These are phyloP conservation scores for Starmerella gropengiesseri DNA, from an alignment of 805 yeast species.

Conservation along the genomic window DNA sequence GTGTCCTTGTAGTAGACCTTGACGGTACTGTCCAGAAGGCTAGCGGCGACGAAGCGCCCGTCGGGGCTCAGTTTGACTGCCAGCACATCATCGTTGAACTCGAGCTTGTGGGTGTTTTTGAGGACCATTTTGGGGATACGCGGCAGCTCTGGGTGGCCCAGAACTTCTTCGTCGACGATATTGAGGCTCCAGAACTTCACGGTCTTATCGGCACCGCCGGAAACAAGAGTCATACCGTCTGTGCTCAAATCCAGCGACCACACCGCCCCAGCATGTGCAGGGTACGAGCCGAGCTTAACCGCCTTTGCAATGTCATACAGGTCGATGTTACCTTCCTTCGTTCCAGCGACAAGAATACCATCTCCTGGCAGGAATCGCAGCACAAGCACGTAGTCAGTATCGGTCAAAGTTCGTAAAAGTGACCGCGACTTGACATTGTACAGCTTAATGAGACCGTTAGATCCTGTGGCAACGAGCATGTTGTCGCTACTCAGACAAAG, in stretches of 20 bases:
- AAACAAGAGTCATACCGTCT: constrained; percentile 73
- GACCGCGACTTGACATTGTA: constrained; percentile 70
- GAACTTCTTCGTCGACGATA: constrained; percentile 52
- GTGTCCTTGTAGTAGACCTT: constrained; percentile 84
- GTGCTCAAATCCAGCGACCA: constrained; percentile 84
- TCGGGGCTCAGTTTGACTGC: constrained; percentile 74
- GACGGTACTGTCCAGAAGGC: constrained; percentile 86
- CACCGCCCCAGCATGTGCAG: constrained; percentile 70
- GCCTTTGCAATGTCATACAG: constrained; percentile 81
- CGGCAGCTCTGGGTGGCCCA: constrained; percentile 46
- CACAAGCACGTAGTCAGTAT: constrained; percentile 72
- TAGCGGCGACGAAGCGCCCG: constrained; percentile 62
- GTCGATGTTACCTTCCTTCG: constrained; percentile 75
- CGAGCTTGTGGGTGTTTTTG: constrained; percentile 68
- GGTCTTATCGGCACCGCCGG: constrained; percentile 89
- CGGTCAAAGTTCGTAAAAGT: constrained; percentile 74
- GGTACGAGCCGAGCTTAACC: constrained; percentile 54
- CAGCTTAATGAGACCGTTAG: constrained; percentile 77
- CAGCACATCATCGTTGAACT: constrained; percentile 75
- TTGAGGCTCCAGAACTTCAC: constrained; percentile 83
- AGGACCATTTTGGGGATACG: constrained; percentile 46
- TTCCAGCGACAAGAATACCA: constrained; percentile 72
- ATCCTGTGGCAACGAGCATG: constrained; percentile 73
- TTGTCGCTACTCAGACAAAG: constrained; percentile 73
- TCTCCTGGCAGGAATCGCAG: constrained; percentile 87